phyloP scores from a whole-genome alignment of 306 rosid genomes.

The Cucurbita ficifolia region DNA sequence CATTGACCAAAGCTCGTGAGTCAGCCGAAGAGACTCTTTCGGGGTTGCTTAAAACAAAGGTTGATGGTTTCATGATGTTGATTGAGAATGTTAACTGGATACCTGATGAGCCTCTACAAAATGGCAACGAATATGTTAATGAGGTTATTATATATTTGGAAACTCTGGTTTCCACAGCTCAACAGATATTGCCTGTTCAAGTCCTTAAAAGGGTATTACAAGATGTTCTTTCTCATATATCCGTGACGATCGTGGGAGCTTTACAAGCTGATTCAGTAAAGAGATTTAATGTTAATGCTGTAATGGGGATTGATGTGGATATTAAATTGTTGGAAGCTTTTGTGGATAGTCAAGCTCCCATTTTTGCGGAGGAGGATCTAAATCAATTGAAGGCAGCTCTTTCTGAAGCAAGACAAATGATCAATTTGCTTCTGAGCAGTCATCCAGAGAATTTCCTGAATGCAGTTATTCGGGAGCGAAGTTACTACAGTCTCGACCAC shows the following conservation, averaged over 20 bases:
- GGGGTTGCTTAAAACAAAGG: slow-evolving; percentile 39
- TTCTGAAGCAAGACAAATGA: slow-evolving; percentile 64
- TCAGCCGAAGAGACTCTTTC: slow-evolving; percentile 63
- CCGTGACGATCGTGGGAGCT: slow-evolving; percentile 65
- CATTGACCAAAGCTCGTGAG: slow-evolving; percentile 73
- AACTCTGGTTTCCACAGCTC: slow-evolving; percentile 87
- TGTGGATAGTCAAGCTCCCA: slow-evolving; percentile 70
- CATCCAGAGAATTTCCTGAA: slow-evolving; percentile 87
- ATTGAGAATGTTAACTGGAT: slow-evolving; percentile 83
- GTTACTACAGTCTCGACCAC: slow-evolving; percentile 68
- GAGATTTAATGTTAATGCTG: slow-evolving; percentile 57
- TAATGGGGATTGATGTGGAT: slow-evolving; percentile 75
- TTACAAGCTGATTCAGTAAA: slow-evolving; percentile 66
- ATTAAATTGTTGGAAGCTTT: slow-evolving; percentile 68
- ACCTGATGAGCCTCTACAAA: slow-evolving; percentile 60
- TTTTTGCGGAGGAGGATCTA: slow-evolving; percentile 60
- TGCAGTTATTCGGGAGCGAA: slow-evolving; percentile 91
- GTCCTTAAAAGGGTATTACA: slow-evolving; percentile 82
- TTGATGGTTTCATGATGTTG: slow-evolving; percentile 72
- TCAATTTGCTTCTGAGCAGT: slow-evolving; percentile 71
- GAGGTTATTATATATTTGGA: slow-evolving; percentile 90
- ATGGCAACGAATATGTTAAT: slow-evolving; percentile 79
- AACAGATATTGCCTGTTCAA: slow-evolving; percentile 76
- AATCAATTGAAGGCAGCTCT: slow-evolving; percentile 63
- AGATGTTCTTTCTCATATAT: slow-evolving; percentile 80